Conservation (phyloP, 2,329 filamentous ascomycete species). For the Calonectria ilicicola region DNA sequence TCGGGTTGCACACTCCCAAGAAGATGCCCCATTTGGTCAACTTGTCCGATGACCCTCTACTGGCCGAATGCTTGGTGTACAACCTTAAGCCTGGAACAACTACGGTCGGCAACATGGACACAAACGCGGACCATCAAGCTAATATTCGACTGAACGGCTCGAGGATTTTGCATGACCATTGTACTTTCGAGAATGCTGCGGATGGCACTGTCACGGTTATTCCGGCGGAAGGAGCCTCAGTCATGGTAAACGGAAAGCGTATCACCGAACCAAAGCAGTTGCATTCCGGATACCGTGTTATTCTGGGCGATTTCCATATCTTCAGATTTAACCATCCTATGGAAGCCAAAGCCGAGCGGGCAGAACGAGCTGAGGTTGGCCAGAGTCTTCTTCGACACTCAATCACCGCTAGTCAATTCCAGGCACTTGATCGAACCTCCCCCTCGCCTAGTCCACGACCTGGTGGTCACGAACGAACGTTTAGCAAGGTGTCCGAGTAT, state of each 20-base stretch:
- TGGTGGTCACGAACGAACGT: slow-evolving; percentile 79
- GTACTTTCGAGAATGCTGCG: slow-evolving; percentile 86
- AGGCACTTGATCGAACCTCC: slow-evolving; percentile 65
- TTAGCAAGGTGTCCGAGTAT: slow-evolving; percentile 84
- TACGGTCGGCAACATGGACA: slow-evolving; percentile 93
- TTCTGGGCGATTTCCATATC: slow-evolving; percentile 97
- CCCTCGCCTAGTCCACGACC: slow-evolving; percentile 74
- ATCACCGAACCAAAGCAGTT: slow-evolving; percentile 88
- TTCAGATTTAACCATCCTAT: slow-evolving; percentile 98
- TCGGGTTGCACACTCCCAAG: slow-evolving; percentile 95
- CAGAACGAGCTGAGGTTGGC: slow-evolving; percentile 85
- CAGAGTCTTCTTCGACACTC: slow-evolving; percentile 90
- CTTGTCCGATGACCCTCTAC: slow-evolving; percentile 90
- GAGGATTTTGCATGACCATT: slow-evolving; percentile 92
- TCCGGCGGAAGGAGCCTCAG: slow-evolving; percentile 89
- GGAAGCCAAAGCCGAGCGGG: slow-evolving; percentile 92
- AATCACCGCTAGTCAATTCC: slow-evolving; percentile 71
- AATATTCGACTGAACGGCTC: slow-evolving; percentile 96
- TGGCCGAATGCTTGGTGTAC: slow-evolving; percentile 97
- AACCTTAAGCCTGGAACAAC: slow-evolving; percentile 97
- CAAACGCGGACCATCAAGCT: slow-evolving; percentile 77
- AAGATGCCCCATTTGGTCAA: slow-evolving; percentile 99
- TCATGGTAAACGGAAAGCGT: slow-evolving; percentile 97
- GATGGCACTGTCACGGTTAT: slow-evolving; percentile 94
- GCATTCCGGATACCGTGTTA: slow-evolving; percentile 93